Conservation (phyloP, 208 protist genomes). For the Leishmania aethiopica region DNA sequence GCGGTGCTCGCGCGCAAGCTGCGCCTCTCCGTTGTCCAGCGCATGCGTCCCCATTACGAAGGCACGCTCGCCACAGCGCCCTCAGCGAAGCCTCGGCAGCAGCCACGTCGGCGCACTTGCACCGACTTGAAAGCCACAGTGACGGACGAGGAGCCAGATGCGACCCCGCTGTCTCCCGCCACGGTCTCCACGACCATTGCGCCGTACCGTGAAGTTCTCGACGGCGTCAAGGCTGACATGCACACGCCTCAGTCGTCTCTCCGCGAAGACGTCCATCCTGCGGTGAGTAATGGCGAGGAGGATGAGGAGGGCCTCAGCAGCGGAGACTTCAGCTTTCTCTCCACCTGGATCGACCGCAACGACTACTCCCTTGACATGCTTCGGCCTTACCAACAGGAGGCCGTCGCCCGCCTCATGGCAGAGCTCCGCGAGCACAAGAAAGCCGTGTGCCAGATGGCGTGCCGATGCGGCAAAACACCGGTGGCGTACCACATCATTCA, state of each 20-base stretch:
- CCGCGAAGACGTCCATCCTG: not conserved
- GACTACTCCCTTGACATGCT: constrained; percentile 38
- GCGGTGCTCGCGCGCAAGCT: constrained; percentile 39
- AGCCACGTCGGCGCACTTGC: not conserved
- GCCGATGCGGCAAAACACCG: constrained; percentile 80
- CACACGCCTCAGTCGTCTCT: not conserved
- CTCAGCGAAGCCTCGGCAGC: not conserved
- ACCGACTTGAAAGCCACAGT: not conserved
- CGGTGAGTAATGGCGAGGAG: not conserved
- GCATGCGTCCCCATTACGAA: constrained; percentile 19
- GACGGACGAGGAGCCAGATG: not conserved
- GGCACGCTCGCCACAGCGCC: not conserved
- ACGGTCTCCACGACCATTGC: constrained; percentile 6
- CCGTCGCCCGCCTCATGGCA: constrained; percentile 39
- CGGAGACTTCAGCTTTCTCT: constrained; percentile 14
- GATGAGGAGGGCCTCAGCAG: constrained; percentile 20
- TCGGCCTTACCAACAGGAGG: constrained; percentile 74
- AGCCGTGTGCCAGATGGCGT: constrained; percentile 82
- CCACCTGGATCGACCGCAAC: constrained; percentile 32
- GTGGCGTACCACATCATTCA: constrained; percentile 69
- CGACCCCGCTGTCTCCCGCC: too few relatives aligned
- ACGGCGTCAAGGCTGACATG: not conserved
- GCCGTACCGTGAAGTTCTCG: not conserved
- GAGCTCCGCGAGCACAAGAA: constrained; percentile 42
- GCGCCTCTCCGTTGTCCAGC: constrained; percentile 34